A percentile compares a stretch with the other conserved stretches of the same genome.
Evolutionary conservation across 805 yeast species (phyloP).

Genomic region (Sungouiozyma intestinalis): DNA sequence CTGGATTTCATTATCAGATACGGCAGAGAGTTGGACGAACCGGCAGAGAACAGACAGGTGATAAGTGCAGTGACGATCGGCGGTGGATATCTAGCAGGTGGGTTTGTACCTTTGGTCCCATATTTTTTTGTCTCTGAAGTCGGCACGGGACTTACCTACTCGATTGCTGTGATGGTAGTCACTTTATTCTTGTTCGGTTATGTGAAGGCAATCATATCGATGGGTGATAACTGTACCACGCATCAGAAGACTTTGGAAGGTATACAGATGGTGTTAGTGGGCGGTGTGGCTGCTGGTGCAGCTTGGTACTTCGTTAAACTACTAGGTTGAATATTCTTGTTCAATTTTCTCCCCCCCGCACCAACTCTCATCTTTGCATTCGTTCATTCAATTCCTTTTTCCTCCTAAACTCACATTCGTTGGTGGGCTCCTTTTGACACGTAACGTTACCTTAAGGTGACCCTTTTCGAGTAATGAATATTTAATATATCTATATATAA

Average conservation of each 20-base stretch:
- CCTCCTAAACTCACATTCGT: not conserved
- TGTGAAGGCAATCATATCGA: conserved; percentile 71
- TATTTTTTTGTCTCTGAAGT: conserved; percentile 77
- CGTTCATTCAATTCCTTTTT: not conserved
- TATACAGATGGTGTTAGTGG: conserved; percentile 83
- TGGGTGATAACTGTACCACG: conserved; percentile 65
- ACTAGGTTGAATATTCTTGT: conserved; percentile 34
- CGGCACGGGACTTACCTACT: conserved; percentile 60
- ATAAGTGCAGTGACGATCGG: conserved; percentile 89
- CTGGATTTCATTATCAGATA: conserved; percentile 78
- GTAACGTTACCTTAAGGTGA: no score
- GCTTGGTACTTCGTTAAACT: conserved; percentile 87
- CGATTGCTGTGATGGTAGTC: conserved; percentile 71
- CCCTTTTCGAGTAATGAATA: not conserved
- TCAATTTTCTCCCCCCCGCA: no score
- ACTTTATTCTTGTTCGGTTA: conserved; percentile 85
- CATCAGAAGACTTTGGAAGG: conserved; percentile 65
- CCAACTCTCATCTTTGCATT: no score
- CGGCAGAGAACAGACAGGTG: conserved; percentile 83
- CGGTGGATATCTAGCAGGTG: conserved; percentile 79
- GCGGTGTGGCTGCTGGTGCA: conserved; percentile 95
- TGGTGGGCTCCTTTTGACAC: not conserved
- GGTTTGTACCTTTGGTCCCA: conserved; percentile 83
- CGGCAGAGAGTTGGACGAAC: conserved; percentile 92
- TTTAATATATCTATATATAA: not conserved